Conservation (phyloP, 2,329 filamentous ascomycete genomes). For the Aspergillus arachidicola region DNA sequence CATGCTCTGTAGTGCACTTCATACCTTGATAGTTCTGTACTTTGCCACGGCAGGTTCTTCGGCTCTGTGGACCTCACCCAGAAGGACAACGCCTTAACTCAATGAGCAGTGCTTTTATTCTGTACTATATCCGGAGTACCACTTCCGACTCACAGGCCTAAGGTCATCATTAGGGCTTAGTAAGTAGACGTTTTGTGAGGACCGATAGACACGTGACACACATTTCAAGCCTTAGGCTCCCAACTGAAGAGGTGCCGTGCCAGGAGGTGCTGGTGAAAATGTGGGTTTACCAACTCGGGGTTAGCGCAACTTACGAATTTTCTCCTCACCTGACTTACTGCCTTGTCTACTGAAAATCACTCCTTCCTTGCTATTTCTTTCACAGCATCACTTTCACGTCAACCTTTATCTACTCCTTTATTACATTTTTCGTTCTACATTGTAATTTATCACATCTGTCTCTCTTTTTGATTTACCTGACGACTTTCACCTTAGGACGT, state of each 20-base stretch:
- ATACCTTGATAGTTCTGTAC: background rate
- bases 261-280: background rate
- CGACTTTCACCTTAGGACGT: slow-evolving; percentile 33
- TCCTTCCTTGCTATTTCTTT: slow-evolving; percentile 1
- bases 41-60: background rate
- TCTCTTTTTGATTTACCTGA: slow-evolving; percentile 14
- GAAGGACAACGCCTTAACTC: background rate
- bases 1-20: background rate
- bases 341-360: slow-evolving; percentile 6
- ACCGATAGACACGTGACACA: slow-evolving; percentile 6
- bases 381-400: background rate
- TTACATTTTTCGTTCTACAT: slow-evolving; percentile 9
- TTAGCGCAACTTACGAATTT: slow-evolving; percentile 16
- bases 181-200: background rate
- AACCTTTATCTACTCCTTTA: slow-evolving; percentile 8
- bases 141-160: slow-evolving; percentile 15
- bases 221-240: background rate
- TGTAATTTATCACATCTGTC: slow-evolving; percentile 7
- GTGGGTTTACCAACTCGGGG: slow-evolving; percentile 8
- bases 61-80: background rate
- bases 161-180: background rate
- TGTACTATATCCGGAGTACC: background rate
- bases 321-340: slow-evolving; percentile 27
- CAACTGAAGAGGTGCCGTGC: background rate
- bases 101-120: background rate